Evolutionary conservation across 2,329 filamentous ascomycete genomes (phyloP), one percentile per base, ranked within the genome.

Genomic region (Aureobasidium uvarum): DNA sequence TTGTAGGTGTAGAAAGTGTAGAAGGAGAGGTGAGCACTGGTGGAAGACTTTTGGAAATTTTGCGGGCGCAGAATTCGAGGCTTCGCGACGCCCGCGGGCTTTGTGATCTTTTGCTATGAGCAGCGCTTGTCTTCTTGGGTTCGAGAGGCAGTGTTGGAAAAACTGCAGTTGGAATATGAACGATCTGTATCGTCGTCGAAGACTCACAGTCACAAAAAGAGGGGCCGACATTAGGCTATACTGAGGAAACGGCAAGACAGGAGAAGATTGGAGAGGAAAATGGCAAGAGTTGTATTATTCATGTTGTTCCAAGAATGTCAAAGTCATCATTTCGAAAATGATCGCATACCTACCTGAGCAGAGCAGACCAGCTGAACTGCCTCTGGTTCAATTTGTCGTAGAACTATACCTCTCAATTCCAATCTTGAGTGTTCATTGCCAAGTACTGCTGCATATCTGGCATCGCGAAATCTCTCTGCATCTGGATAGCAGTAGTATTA

Each of bases 401-500:
- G 45, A 11, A 25, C 2, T 13, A 1, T 7, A 14, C 23, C 18
- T 16, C 28, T 33, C 16, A 51, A 18, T 33, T n/a, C 48, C 28
- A 33, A 18, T 1, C 3, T 5, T 20, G 8, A n/a, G 48, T n/a
- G 18, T 51, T 33, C 7, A 33, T 20, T 16, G n/a, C n/a, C 28
- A 51, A 20, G 10, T 33, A n/a, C 7, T 51, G 25, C 7, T 20
- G 16, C 39, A 58, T 58, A 14, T 58, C 11, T 2, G 39, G 38
- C 11, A 31, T 3, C 2, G 38, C n/a, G 43, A 56, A 10, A 43
- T 60, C 56, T 10, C 31, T 18, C 38, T 48, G 41, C 41, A 60
- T 25, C 43, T 60, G 56, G 4, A 60, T 28, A 20, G 56, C 56
- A 38, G 56, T 36, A 28, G 33, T 31, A 31, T 60, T 38, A 18